Base-by-base conservation (phyloP, 176 grass and related monocot species). In the Pharus latifolius region DNA sequence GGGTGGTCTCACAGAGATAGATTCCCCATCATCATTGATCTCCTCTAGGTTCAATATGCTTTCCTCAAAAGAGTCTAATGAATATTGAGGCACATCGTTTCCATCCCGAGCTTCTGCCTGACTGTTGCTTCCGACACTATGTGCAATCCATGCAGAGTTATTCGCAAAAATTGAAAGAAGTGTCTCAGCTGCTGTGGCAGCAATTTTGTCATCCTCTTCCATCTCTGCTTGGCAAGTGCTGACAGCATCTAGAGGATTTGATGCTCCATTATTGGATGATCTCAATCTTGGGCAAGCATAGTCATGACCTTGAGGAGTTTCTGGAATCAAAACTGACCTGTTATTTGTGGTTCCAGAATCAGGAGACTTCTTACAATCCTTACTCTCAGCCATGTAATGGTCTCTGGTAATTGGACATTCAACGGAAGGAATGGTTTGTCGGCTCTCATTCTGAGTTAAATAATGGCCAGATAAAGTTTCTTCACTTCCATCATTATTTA, bases 131-230 rank as follows among this genome's bases (percentile, higher is more conserved):
- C 32, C 58, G 11, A 30, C 37, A 45, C 32, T 19, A 68, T 82
- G 29, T 17, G 30, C 13, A 24, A 40, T 27, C 37, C 37, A 29
- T 11, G 63, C 58, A 27, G 68, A 78, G 28, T 60, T 81, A 58
- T 87, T 28, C 25, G 60, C 60, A 53, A 79, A 87, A 25, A 99
- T 75, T 30, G 82, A 99, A 53, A 99, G 15, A 46, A 99, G 95
- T 0, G 69, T 94, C 49, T 85, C 84, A 42, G 95, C 95, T 32
- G 95, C 90, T 10, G 32, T 49, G 32, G 67, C 23, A 29, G 70
- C 63, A n/a, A 49, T 10, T 41, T 32, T 30, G 56, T 81, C 83
- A 52, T 58, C 54, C 31, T 62, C 71, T 34, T 50, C 19, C 35
- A 20, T 60, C 45, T 56, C 55, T 67, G 26, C n/a, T 81, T 48